These are phyloP conservation scores for Curvularia lunata DNA, from an alignment of 2,329 filamentous ascomycete species.

Conservation along the genomic window DNA sequence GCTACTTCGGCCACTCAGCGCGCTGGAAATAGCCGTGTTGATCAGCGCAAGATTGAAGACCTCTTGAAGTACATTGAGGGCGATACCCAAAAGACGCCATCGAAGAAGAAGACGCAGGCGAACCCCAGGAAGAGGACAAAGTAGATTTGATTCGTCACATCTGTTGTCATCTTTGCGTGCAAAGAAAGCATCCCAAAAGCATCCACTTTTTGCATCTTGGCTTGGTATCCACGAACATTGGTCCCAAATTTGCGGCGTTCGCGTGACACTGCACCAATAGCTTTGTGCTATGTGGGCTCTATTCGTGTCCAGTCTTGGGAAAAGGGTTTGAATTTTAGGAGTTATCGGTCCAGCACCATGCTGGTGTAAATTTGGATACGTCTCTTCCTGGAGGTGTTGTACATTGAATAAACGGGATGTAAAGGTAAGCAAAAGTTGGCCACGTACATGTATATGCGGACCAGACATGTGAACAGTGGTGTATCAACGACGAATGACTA, in stretches of 20 bases:
- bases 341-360: conserved; percentile 1
- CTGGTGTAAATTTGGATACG: background rate
- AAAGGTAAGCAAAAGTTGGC: conserved; percentile 3
- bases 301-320: background rate
- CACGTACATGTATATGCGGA: background rate
- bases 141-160: background rate
- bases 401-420: conserved; percentile 1
- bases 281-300: conserved; percentile 1
- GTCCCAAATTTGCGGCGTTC: conserved; percentile 3
- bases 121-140: conserved; percentile 51
- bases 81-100: conserved; percentile 49
- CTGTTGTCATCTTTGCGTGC: conserved; percentile 2
- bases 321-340: conserved; percentile 1
- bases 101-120: conserved; percentile 53
- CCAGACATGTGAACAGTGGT: conserved; percentile 2
- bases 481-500: conserved; percentile 13
- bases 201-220: conserved; percentile 1
- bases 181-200: conserved; percentile 1
- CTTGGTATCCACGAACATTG: conserved; percentile 3
- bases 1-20: conserved; percentile 48
- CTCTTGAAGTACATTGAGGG: conserved; percentile 95
- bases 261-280: background rate
- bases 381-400: background rate
- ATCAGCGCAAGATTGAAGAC: conserved; percentile 89
- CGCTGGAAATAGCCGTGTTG: conserved; percentile 56